A percentile compares a stretch with the other conserved stretches of the same genome.
Conservation (phyloP, 1,139 yeast genomes). For the Geotrichum citri-aurantii region DNA sequence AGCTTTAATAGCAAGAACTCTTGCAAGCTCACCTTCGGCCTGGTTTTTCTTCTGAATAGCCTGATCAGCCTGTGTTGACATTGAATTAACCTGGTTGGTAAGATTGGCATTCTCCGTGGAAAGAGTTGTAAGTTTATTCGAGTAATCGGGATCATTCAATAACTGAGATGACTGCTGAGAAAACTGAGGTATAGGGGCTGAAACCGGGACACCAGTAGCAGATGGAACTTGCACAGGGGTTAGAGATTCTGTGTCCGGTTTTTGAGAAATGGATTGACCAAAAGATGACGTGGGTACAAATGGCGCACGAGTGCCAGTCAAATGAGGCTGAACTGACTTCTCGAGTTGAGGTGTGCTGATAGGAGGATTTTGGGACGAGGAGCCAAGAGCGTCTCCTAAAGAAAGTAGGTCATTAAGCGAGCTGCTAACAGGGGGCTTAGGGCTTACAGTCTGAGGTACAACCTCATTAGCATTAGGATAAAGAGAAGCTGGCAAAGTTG, state of each 20-base stretch:
- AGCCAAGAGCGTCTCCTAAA: slow-evolving; percentile 38
- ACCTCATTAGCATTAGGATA: slow-evolving; percentile 17
- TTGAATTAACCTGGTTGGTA: slow-evolving; percentile 76
- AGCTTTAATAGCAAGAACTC: slow-evolving; percentile 56
- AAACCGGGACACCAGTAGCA: slow-evolving; percentile 10
- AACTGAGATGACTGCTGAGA: slow-evolving; percentile 42
- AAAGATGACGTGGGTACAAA: slow-evolving; percentile 62
- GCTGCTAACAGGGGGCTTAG: slow-evolving; percentile 29
- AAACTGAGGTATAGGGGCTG: slow-evolving; percentile 18
- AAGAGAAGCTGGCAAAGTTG: slow-evolving; percentile 36
- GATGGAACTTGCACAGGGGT: slow-evolving; percentile 14
- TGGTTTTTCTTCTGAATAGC: slow-evolving; percentile 65
- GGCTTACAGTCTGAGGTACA: slow-evolving; percentile 21
- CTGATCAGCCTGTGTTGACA: slow-evolving; percentile 66
- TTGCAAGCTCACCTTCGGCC: slow-evolving; percentile 70
- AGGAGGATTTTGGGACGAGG: slow-evolving; percentile 24
- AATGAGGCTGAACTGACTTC: slow-evolving; percentile 10
- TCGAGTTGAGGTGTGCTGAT: slow-evolving; percentile 30
- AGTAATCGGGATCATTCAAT: slow-evolving; percentile 50
- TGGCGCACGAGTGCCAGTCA: slow-evolving; percentile 38
- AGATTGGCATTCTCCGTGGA: slow-evolving; percentile 83
- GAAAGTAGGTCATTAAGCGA: slow-evolving; percentile 32
- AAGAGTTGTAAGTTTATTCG: slow-evolving; percentile 68
- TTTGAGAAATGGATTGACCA: slow-evolving; percentile 53
- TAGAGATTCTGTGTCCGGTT: slow-evolving; percentile 22